Conservation (phyloP, 2,329 filamentous ascomycete genomes). For the Orbilia javanica region DNA sequence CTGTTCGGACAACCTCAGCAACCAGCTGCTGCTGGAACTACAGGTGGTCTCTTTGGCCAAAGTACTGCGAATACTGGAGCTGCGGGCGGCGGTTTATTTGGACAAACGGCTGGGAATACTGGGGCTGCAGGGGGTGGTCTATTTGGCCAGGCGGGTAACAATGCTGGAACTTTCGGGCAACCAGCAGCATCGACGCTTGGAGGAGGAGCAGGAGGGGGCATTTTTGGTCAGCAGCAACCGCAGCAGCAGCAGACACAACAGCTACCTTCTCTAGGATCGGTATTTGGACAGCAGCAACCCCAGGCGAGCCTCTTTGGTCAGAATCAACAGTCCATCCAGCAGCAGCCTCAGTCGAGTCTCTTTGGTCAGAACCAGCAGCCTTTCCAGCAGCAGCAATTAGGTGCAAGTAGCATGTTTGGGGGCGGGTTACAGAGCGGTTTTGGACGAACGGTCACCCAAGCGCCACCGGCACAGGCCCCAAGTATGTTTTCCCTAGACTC, state of each 20-base stretch:
- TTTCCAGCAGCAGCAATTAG: constrained; percentile 43
- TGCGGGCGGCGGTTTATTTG: constrained; percentile 60
- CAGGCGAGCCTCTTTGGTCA: constrained; percentile 45
- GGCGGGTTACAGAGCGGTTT: constrained; percentile 54
- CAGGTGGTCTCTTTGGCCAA: constrained; percentile 43
- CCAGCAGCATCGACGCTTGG: constrained; percentile 48
- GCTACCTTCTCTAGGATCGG: constrained; percentile 54
- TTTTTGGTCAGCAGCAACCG: constrained; percentile 58
- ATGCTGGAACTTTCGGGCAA: constrained; percentile 53
- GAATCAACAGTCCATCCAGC: constrained; percentile 55
- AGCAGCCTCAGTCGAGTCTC: constrained; percentile 16
- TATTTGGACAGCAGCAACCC: constrained; percentile 60
- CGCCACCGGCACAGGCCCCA: constrained; percentile 50
- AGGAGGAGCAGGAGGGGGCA: constrained; percentile 50
- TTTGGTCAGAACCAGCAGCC: constrained; percentile 52
- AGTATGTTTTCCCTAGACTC: constrained; percentile 39
- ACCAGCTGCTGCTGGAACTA: constrained; percentile 39
- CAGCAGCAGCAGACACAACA: constrained; percentile 62
- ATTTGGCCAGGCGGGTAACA: constrained; percentile 45
- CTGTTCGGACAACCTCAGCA: constrained; percentile 60
- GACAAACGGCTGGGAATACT: constrained; percentile 58
- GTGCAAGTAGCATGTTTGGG: constrained; percentile 38
- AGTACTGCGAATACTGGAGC: constrained; percentile 34
- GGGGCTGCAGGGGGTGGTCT: constrained; percentile 57
- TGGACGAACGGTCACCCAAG: constrained; percentile 54